Evolutionary conservation across 176 grass and related monocot genomes (phyloP), one percentile per base, ranked within the genome.

Genomic region (Carex littledalei): DNA sequence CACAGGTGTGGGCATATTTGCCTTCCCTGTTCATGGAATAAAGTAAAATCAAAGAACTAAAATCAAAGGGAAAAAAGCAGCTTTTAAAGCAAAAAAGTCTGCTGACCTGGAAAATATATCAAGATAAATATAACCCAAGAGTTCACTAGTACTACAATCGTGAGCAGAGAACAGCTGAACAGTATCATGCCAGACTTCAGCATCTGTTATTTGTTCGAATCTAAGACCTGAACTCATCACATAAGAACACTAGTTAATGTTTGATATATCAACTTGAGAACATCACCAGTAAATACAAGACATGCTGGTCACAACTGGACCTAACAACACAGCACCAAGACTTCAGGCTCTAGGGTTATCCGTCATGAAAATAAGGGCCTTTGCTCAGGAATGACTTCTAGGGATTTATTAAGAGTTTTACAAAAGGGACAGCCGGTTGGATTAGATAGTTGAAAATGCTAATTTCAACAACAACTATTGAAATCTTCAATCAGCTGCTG

Each of bases 111-210:
- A 88, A 84, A 88, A 88, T 20, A 92, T 92, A 84, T 98, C 95
- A 29, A 98, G 91, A 84, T 90, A 98, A 85, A 98, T 93, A 54
- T 98, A 98, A 84, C 95, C 95, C 88, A 95, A 88, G 81, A 94
- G 86, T 78, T 92, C 91, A 73, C 63, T 89, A 88, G 91, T 90
- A 87, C 83, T 95, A 73, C 85, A 77, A 88, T 98, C 93, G 86
- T 86, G 66, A 85, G 95, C 95, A 84, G 89, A 91, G 67, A 92
- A 98, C 32, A 98, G 39, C 85, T 86, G 68, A 70, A 98, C 91
- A 86, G 89, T 89, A 80, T 98, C 91, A 86, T 98, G 93, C 95
- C 95, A 98, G 85, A 93, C 90, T 37, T 90, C 88, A 84, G 83
- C 71, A 85, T 95, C 91, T 88, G 87, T 92, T 84, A 92, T 80